Base-by-base conservation (phyloP, 108 stramenopile species). In the Skeletonema menzelii region DNA sequence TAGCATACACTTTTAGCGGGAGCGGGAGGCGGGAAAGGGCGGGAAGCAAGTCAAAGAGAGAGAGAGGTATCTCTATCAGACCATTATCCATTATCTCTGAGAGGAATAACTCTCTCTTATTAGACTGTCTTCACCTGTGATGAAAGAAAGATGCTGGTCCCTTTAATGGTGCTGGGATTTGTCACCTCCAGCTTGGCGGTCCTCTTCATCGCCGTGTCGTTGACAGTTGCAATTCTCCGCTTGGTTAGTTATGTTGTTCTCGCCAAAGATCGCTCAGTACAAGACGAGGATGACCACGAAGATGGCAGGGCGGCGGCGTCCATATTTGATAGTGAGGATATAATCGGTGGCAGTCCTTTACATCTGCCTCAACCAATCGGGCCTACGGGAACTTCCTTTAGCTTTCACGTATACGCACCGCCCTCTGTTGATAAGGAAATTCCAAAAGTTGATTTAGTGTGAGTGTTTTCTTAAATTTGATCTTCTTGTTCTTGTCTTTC, bases 361-460 rank as follows among this genome's bases (percentile, higher is more conserved):
- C 38, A 32, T 60, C 44, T 75, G 30, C 58, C 65, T n/a, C 59
- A 55, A 13, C 31, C 40, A 4, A 27, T 35, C 28, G 73, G 73
- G 13, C 73, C 73, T 38, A 28, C 46, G 17, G 65, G 27, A 60
- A 60, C 46, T 15, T 60, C 73, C 6, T 42, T 67, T 15, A 60
- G 58, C 17, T 75, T 60, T 60, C 37, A 20, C 8, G 73, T 57
- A 8, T 75, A 67, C 47, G 59, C 65, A 7, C 73, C 73, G 15
- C 73, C 73, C 27, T 66, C 59, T 26, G 27, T 75, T 26, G 73
- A 75, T 17, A 75, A 67, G 32, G 73, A 75, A n/a, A 75, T 75
- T 11, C 73, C 73, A 8, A 75, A 75, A 44, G 59, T 75, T n/a
- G 73, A 75, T 61, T 14, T 75, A 19, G 58, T 67, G n/a, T n/a